Percentiles rank a stretch among this genome's conserved stretches.
Evolutionary conservation across 352 stramenopile genomes (phyloP).

Genomic region (Globisporangium middletonii): DNA sequence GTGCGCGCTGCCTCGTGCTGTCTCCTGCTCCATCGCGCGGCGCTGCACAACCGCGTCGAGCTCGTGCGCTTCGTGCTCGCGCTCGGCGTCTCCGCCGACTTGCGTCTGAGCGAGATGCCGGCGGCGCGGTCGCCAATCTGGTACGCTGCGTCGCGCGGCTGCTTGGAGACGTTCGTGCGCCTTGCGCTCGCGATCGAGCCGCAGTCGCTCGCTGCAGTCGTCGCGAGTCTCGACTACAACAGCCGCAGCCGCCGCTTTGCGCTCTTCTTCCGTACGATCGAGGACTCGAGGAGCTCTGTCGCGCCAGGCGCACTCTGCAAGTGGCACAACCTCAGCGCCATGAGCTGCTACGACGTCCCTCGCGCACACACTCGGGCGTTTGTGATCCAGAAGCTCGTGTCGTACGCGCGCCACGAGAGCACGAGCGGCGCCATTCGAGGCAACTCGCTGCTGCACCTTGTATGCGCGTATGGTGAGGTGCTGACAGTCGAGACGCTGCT

Average conservation of each 20-base stretch:
- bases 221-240: conserved; percentile 7
- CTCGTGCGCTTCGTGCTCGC: conserved; percentile 41
- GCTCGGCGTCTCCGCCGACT: conserved; percentile 32
- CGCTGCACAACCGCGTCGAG: conserved; percentile 31
- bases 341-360: conserved; percentile 41
- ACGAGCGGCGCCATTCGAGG: conserved; percentile 7
- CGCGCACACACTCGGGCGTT: conserved; percentile 23
- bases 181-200: conserved; percentile 33
- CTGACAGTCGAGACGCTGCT: conserved; percentile 31
- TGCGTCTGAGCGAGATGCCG: conserved; percentile 24
- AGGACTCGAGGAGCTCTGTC: conserved; percentile 18
- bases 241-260: background rate
- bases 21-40: conserved; percentile 43
- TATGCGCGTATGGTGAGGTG: conserved; percentile 25
- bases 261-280: conserved; percentile 19
- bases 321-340: conserved; percentile 50
- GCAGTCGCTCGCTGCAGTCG: conserved; percentile 12
- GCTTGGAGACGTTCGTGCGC: conserved; percentile 33
- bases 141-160: conserved; percentile 39
- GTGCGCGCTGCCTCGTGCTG: conserved; percentile 37
- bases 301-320: conserved; percentile 23
- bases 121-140: conserved; percentile 29
- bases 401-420: conserved; percentile 24
- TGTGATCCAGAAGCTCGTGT: conserved; percentile 49
- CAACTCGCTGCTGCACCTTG: conserved; percentile 39